Conservation (phyloP, 2,329 filamentous ascomycete species). For the Zasmidium citrigriseum region DNA sequence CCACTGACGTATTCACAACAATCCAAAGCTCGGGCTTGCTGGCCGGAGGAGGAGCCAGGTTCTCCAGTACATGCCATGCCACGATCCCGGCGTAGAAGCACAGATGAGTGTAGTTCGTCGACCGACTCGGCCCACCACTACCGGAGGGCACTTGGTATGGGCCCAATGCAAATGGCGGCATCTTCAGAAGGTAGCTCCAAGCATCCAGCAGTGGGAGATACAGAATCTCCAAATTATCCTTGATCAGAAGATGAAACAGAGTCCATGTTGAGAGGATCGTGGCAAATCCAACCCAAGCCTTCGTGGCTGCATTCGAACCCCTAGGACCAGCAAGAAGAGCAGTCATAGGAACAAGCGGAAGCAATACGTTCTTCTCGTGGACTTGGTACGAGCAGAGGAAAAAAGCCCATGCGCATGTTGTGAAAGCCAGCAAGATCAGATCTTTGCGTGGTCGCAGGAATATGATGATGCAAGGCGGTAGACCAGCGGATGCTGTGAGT, state of each 20-base stretch:
- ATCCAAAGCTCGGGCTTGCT: too few relatives aligned
- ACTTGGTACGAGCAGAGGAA: constrained; percentile 98
- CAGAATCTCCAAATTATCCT: constrained; percentile 77
- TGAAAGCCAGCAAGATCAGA: constrained; percentile 76
- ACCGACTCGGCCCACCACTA: too few relatives aligned
- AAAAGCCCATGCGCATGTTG: constrained; percentile 90
- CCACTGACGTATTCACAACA: too few relatives aligned
- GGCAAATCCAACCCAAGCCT: constrained; percentile 94
- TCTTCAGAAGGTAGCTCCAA: too few relatives aligned
- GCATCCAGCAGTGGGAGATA: too few relatives aligned
- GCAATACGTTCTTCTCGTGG: constrained; percentile 93
- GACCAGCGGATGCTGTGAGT: constrained; percentile 73
- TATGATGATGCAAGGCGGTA: constrained; percentile 76
- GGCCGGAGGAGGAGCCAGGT: too few relatives aligned
- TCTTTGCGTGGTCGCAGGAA: constrained; percentile 76
- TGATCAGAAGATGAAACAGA: constrained; percentile 84
- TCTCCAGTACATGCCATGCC: too few relatives aligned
- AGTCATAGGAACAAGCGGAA: constrained; percentile 92
- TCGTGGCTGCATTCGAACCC: constrained; percentile 72
- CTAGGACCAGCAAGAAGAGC: constrained; percentile 76
- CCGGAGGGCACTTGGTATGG: too few relatives aligned
- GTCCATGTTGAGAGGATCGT: constrained; percentile 91
- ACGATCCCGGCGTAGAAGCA: too few relatives aligned
- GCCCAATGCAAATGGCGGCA: too few relatives aligned
- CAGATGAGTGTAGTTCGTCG: too few relatives aligned